Conservation (phyloP, 1,284 basidiomycete genomes). For the Ceratobasidium papillatum region DNA sequence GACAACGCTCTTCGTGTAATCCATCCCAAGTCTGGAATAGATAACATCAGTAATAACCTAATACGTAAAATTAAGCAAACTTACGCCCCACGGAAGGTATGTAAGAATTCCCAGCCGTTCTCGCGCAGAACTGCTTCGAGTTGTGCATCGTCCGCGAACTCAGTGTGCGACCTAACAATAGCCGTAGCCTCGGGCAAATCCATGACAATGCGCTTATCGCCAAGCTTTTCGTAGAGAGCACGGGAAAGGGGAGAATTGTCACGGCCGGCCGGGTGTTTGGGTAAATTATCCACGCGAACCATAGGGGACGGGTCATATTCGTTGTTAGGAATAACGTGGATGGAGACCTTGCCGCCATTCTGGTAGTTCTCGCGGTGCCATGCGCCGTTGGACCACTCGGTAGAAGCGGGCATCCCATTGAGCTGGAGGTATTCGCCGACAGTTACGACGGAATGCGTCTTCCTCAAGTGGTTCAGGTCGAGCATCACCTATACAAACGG, state of each 20-base stretch:
- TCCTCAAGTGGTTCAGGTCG: conserved; percentile 57
- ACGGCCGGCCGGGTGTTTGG: conserved; percentile 41
- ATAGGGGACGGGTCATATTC: conserved; percentile 53
- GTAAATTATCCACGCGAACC: conserved; percentile 54
- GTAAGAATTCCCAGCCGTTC: conserved; percentile 54
- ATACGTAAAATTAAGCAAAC: conserved; percentile 43
- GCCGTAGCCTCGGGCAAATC: conserved; percentile 50
- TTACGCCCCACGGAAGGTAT: conserved; percentile 54
- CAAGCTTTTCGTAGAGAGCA: conserved; percentile 43
- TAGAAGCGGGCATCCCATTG: conserved; percentile 51
- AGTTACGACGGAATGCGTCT: conserved; percentile 54
- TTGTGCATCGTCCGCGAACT: conserved; percentile 47
- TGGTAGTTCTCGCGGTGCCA: conserved; percentile 53
- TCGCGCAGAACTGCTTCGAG: conserved; percentile 52
- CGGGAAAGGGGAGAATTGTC: conserved; percentile 46
- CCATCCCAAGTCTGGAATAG: conserved; percentile 52
- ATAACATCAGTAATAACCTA: conserved; percentile 16
- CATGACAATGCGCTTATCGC: conserved; percentile 46
- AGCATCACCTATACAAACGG: conserved; percentile 53
- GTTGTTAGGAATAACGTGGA: conserved; percentile 54
- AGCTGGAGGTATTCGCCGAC: conserved; percentile 57
- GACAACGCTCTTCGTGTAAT: conserved; percentile 56
- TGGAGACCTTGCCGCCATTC: conserved; percentile 45
- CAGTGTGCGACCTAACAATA: conserved; percentile 44
- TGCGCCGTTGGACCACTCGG: conserved; percentile 54